Evolutionary conservation across 2,329 filamentous ascomycete species (phyloP), one percentile per base, ranked within the genome.

Genomic region (Aspergillus sp.): DNA sequence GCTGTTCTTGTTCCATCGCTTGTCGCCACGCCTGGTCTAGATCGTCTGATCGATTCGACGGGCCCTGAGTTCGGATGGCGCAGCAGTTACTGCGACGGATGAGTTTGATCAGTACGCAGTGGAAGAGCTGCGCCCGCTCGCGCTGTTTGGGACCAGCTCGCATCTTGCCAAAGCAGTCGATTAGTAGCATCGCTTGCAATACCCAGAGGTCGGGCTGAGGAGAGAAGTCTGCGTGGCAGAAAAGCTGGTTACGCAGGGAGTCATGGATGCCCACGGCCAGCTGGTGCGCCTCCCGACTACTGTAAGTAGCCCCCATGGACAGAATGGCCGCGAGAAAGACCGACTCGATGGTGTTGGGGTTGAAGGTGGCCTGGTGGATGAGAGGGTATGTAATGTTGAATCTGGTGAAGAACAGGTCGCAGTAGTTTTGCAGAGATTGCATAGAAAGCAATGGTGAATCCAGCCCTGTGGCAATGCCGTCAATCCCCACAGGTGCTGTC

Each of bases 161-260:
- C 34, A 80, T 83, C 63, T 86, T 86, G 2, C 84, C 84, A 50
- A 86, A 86, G 57, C 83, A 86, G 56, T 86, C 84, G 0, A 86
- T 82, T 0, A 87, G 68, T 7, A 87, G 66, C 31, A 86, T 84
- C 0, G 81, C 81, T 54, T 86, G 82, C 0, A 86, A 58, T 0
- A 84, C 78, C 83, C 83, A 86, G 0, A 86, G 69, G 19, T 82
- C 76, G 0, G 84, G 83, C n/a, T 78, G 77, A 0, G 83, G 73
- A 1, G 76, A 82, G 62, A 86, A 87, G 0, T 77, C 77, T 1
- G 74, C 69, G 60, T 83, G 80, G 10, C 78, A 77, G 49, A 86
- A 81, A n/a, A 86, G 82, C 41, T 81, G 78, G 5, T 81, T 79
- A 7, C 82, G 74, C 4, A 86, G 73, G 1, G 81, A 76, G 59